Percentiles rank a stretch among this genome's conserved stretches.
These are phyloP conservation scores for Dalbergia oliveri DNA, from an alignment of 306 rosid genomes.

Conservation along the genomic window DNA sequence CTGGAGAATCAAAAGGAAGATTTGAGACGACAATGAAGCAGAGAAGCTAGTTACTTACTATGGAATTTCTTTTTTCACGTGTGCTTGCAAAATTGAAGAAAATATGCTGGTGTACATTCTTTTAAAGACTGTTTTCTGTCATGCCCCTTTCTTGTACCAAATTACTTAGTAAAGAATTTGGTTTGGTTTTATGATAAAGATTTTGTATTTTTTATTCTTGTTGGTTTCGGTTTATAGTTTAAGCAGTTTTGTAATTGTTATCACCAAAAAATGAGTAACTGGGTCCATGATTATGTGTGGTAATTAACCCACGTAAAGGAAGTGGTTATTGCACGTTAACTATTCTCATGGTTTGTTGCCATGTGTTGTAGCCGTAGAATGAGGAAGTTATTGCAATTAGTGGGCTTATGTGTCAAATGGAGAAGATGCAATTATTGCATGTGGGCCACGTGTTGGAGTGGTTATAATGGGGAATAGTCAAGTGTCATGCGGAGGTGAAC, in stretches of 20 bases:
- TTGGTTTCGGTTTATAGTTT: neutral
- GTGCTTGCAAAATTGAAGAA: constrained; percentile 47
- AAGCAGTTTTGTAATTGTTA: neutral
- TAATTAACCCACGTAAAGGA: no score
- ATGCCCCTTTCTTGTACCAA: constrained; percentile 20
- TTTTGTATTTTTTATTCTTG: neutral
- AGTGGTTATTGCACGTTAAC: no score
- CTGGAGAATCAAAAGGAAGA: constrained; percentile 32
- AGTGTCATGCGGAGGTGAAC: no score
- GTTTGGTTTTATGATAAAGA: constrained; percentile 16
- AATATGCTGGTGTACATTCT: constrained; percentile 57
- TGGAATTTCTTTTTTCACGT: constrained; percentile 30
- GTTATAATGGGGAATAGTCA: no score
- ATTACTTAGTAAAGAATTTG: constrained; percentile 27
- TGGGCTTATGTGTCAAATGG: no score
- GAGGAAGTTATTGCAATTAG: no score
- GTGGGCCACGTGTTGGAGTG: no score
- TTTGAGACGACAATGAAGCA: constrained; percentile 19
- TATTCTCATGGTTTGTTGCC: no score
- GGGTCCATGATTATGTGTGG: no score
- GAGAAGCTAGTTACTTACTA: constrained; percentile 38
- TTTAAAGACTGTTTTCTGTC: constrained; percentile 21
- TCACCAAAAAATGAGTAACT: no score
- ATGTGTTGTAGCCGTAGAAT: no score
- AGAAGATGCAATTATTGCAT: no score